Conservation (phyloP, 768 basidiomycete species). For the Russula ochroleuca region DNA sequence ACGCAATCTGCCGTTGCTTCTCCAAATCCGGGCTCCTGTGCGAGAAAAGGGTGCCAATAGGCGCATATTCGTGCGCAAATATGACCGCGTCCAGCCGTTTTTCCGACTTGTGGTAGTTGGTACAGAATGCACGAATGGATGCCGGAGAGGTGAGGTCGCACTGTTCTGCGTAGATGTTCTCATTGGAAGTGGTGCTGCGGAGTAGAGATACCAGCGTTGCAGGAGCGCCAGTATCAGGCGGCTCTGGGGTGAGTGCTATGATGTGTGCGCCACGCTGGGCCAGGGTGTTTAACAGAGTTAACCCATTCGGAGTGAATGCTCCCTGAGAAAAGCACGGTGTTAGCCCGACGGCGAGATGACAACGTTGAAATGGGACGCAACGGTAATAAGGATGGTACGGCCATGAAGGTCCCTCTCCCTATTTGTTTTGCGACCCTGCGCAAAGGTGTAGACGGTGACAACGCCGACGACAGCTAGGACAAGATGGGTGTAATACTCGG, state of each 20-base stretch:
- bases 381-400: constrained; percentile 66
- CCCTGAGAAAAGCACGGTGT: constrained; percentile 43
- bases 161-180: constrained; percentile 73
- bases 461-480: constrained; percentile 42
- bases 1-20: constrained; percentile 43
- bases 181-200: constrained; percentile 65
- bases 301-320: constrained; percentile 66
- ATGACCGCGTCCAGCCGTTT: constrained; percentile 74
- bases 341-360: background rate
- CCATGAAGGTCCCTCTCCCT: constrained; percentile 75
- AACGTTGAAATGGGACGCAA: constrained; percentile 34
- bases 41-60: constrained; percentile 50
- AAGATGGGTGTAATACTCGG: constrained; percentile 54
- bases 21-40: constrained; percentile 32
- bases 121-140: constrained; percentile 66
- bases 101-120: constrained; percentile 57
- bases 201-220: constrained; percentile 62
- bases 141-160: constrained; percentile 66
- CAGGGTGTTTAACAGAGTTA: constrained; percentile 60
- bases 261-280: constrained; percentile 76
- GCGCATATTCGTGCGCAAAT: constrained; percentile 71
- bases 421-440: constrained; percentile 65
- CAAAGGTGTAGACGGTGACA: constrained; percentile 52
- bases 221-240: constrained; percentile 50
- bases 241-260: constrained; percentile 63